A percentile compares a stretch with the other conserved stretches of the same genome.
These are phyloP conservation scores for Trichosporon inkin DNA, from an alignment of 1,284 basidiomycete species.

Conservation along the genomic window DNA sequence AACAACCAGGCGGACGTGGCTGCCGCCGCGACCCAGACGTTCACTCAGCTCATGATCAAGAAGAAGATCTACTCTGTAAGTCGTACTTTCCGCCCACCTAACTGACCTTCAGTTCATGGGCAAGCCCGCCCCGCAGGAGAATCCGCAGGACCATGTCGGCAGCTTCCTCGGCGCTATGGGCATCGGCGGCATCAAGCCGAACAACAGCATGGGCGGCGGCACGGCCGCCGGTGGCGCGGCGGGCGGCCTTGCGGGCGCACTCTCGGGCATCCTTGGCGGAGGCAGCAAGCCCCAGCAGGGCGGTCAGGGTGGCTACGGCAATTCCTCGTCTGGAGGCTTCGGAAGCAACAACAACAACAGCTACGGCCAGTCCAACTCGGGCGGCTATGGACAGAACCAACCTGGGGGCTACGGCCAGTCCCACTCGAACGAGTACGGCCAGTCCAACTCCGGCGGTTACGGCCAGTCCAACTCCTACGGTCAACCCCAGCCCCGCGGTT, in stretches of 20 bases:
- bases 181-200: constrained; percentile 10
- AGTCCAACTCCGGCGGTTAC: background rate
- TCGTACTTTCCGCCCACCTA: background rate
- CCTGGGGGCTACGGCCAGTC: background rate
- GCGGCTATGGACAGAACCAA: background rate
- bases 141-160: background rate
- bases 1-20: constrained; percentile 13
- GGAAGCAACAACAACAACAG: background rate
- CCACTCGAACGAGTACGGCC: background rate
- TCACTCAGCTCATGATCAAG: constrained; percentile 17
- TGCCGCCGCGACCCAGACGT: constrained; percentile 12
- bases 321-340: background rate
- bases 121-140: constrained; percentile 13
- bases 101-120: constrained; percentile 13
- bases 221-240: background rate
- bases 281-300: background rate
- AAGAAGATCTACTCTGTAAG: constrained; percentile 15
- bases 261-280: background rate
- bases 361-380: background rate
- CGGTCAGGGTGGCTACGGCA: background rate
- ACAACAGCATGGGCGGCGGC: background rate
- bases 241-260: background rate
- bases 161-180: constrained; percentile 7
- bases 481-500: background rate
- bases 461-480: background rate